Evolutionary conservation across 139 green algal genomes (phyloP).

Genomic region (Picochlorum costavermella): DNA sequence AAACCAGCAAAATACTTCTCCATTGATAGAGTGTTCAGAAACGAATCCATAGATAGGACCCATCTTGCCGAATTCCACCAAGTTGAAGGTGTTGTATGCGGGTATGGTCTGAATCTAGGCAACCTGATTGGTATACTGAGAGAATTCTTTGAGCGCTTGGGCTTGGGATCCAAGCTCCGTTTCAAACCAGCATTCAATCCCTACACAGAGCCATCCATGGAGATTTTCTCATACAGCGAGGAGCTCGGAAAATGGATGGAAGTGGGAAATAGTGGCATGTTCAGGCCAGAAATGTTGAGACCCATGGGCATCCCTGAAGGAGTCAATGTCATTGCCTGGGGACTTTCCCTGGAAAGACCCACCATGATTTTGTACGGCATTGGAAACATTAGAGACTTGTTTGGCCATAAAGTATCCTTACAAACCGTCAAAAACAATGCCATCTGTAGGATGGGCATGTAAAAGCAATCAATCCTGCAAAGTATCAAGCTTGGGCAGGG

Average conservation of each 20-base stretch:
- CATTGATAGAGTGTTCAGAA: constrained; percentile 97
- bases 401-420: constrained; percentile 83
- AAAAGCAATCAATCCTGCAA: neutral
- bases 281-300: constrained; percentile 94
- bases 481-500: neutral
- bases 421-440: constrained; percentile 83
- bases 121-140: constrained; percentile 84
- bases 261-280: constrained; percentile 95
- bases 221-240: constrained; percentile 97
- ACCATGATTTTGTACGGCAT: constrained; percentile 99
- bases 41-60: constrained; percentile 96
- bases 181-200: constrained; percentile 99
- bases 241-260: constrained; percentile 98
- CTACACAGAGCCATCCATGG: constrained; percentile 98
- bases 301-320: constrained; percentile 96
- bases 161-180: constrained; percentile 81
- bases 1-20: constrained; percentile 81
- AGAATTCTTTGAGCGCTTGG: constrained; percentile 89
- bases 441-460: constrained; percentile 88
- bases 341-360: constrained; percentile 78
- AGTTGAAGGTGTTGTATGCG: constrained; percentile 66
- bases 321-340: constrained; percentile 97
- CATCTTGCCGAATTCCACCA: constrained; percentile 99
- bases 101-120: constrained; percentile 79
- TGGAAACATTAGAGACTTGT: constrained; percentile 98